phyloP scores from a whole-genome alignment of 768 basidiomycete genomes.

The Tremella mesenterica region DNA sequence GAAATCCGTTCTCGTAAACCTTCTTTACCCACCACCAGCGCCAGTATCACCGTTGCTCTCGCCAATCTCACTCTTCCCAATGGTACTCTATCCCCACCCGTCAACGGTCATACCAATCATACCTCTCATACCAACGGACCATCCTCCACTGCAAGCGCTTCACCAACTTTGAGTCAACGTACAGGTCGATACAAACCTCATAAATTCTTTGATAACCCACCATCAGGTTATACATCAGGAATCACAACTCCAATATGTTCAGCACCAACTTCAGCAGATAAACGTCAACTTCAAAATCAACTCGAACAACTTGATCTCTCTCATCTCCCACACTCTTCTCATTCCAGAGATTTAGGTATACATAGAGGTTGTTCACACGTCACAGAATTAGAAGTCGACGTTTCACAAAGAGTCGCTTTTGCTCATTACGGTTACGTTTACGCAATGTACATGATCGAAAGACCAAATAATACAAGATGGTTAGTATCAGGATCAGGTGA shows the following conservation, averaged over 20 bases:
- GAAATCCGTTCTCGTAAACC: constrained; percentile 17
- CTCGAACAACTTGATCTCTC: background rate
- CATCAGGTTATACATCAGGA: constrained; percentile 54
- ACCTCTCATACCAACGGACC: background rate
- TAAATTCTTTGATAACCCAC: constrained; percentile 88
- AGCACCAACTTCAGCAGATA: constrained; percentile 1
- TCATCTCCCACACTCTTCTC: background rate
- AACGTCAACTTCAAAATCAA: background rate
- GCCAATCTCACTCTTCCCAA: background rate
- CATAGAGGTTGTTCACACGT: constrained; percentile 2
- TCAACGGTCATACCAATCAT: constrained; percentile 3
- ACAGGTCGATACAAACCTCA: constrained; percentile 49
- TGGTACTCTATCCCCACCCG: background rate
- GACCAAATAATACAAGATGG: constrained; percentile 44
- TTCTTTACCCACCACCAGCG: constrained; percentile 12
- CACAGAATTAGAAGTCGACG: constrained; percentile 50
- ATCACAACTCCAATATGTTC: constrained; percentile 31
- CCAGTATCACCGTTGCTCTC: constrained; percentile 21
- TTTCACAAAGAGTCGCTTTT: constrained; percentile 66
- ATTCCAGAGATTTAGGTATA: background rate
- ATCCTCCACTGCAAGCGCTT: background rate
- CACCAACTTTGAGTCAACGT: constrained; percentile 11
- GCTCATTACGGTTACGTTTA: constrained; percentile 95
- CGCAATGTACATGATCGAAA: constrained; percentile 56
- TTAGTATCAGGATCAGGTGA: constrained; percentile 86